Conservation (phyloP, 441 rosid genomes). For the Euphorbia schlechtendalii region DNA sequence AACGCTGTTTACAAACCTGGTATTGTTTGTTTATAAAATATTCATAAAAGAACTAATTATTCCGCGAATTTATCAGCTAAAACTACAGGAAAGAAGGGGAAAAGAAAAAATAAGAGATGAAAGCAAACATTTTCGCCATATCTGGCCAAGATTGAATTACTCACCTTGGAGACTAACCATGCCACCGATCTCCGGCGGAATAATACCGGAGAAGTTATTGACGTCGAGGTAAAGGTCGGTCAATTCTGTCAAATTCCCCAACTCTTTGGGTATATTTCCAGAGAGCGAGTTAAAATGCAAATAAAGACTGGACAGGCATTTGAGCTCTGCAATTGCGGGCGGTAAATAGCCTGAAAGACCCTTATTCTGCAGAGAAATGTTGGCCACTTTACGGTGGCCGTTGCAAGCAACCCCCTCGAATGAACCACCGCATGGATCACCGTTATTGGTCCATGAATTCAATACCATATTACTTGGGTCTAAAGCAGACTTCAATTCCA, state of each 20-base stretch:
- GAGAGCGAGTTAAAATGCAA: constrained; percentile 74
- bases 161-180: constrained; percentile 75
- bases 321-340: constrained; percentile 56
- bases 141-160: constrained; percentile 5
- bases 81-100: neutral
- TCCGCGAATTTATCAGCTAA: neutral
- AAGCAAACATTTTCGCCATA: neutral
- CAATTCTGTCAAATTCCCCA: constrained; percentile 49
- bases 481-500: constrained; percentile 68
- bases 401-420: constrained; percentile 90
- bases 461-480: constrained; percentile 66
- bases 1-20: no score
- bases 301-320: constrained; percentile 76
- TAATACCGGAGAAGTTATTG: constrained; percentile 65
- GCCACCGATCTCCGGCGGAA: constrained; percentile 68
- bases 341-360: constrained; percentile 59
- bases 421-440: constrained; percentile 64
- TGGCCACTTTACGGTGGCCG: constrained; percentile 55
- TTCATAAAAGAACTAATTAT: neutral
- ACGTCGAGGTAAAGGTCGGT: constrained; percentile 77
- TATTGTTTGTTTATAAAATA: neutral
- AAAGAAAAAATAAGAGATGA: neutral
- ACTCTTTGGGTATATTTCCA: constrained; percentile 72
- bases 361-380: constrained; percentile 86
- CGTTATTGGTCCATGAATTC: constrained; percentile 54